Base-by-base conservation (phyloP, 768 basidiomycete species). In the Amanita muscaria region DNA sequence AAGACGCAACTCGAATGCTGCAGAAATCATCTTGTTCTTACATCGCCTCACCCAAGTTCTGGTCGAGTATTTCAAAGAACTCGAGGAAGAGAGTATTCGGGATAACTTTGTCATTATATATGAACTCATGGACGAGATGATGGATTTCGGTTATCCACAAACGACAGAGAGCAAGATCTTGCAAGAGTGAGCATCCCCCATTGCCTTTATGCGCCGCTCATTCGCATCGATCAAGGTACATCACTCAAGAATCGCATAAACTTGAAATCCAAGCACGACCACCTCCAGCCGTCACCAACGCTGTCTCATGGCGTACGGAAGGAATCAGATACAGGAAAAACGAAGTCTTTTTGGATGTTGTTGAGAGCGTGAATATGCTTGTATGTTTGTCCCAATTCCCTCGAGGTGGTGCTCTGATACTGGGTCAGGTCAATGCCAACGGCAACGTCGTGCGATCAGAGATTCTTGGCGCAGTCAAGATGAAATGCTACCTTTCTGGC, bases 51-150 rank as follows among this genome's bases (percentile, higher is more conserved):
- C 83, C 0, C 79, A 90, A 60, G 94, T 98, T 5, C 73, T 99
- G 45, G 76, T 94, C 42, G 96, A 98, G 59, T 99, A 99, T 73
- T 99, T 99, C 74, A 99, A 98, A 62, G 96, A 98, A 61, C 81
- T 98, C 30, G 96, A 99, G 61, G 96, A 98, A 59, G 96, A 99
- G 69, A 93, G 90, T 38, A 98, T 99, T 59, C 76, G 96, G 6
- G 96, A 99, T 65, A 99, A 99, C 59, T 99, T 99, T 59, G 96
- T 99, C 31, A 96, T 99, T 59, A 96, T 99, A 40, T 99, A 96
- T 63, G 94, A 98, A 61, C 78, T 98, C 43, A 76, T 99, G 70
- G 94, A 98, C 57, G 96, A 99, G 71, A 97, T 98, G 90, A 97
- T 98, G 92, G 96, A 99, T 69, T 99, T 96, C 65, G 96, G 96